Evolutionary conservation across 257 asterid genomes (phyloP), one percentile per base, ranked within the genome.

Genomic region (Solanum dulcamara): DNA sequence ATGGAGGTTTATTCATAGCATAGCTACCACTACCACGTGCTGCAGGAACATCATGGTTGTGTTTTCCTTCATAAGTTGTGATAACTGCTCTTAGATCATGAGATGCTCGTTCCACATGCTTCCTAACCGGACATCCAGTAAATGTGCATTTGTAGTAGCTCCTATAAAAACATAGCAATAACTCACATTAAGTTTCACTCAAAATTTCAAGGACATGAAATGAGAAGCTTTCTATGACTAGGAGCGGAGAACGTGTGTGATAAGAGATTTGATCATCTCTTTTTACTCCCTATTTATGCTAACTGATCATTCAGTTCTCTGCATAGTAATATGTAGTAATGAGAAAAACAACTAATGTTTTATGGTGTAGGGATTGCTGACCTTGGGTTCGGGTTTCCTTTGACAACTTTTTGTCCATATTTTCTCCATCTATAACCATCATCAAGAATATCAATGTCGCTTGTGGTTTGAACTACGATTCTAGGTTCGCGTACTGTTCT

Each of bases 341-440:
- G 48, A 37, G 30, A 70, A 35, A 70, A 35, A 10, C 32, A 35
- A n/a, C 18, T 70, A 70, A 33, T 68, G 77, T 9, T 26, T 0
- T 28, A 77, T 9, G 28, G 42, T 79, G 10, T 79, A 79, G 64
- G 42, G 42, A 48, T 79, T 53, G 62, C 86, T 86, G 89, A 94
- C 99, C 99, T 89, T 75, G 99, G 98, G 90, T 95, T 96, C 2
- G 98, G 98, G 85, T 96, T 96, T 83, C 97, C 97, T 89, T 96
- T 94, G 22, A 96, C 99, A 79, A 96, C 98, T 86, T 96, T 96
- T 85, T 96, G 98, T 5, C 99, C 99, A 46, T 96, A 96, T 85
- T 96, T 96, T 89, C 98, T 94, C 99, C 99, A 96, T 67, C 99
- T 91, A 74, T 94, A 96, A 20, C 99, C 99, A 42, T 96, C 99